phyloP scores from a whole-genome alignment of 139 green algal genomes.

The Raphidocelis subcapitata region DNA sequence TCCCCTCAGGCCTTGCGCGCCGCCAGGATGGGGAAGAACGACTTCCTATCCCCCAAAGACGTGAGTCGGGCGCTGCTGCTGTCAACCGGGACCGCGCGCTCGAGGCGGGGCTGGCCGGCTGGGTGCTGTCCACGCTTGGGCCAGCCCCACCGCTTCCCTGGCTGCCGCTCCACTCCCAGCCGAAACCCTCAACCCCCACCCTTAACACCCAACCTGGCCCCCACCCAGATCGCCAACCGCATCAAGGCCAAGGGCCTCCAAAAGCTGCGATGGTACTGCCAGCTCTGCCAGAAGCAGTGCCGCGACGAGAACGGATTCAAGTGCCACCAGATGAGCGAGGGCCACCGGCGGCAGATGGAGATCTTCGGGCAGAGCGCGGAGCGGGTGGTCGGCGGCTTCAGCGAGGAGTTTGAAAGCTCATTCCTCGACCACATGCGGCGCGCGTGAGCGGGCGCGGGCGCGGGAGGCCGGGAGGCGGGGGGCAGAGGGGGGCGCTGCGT shows the following conservation, averaged over 20 bases:
- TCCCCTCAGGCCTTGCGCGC: too few species aligned
- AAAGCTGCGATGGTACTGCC: slow-evolving; percentile 95
- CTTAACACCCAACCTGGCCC: neutral
- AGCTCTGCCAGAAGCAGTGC: slow-evolving; percentile 98
- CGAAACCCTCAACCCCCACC: neutral
- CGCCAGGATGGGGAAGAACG: slow-evolving; percentile 71
- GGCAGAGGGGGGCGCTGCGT: too few species aligned
- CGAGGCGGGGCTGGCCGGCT: neutral
- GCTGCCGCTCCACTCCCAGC: neutral
- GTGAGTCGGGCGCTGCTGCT: slow-evolving; percentile 32
- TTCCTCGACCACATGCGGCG: slow-evolving; percentile 92
- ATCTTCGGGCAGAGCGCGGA: slow-evolving; percentile 87
- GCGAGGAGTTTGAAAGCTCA: slow-evolving; percentile 81
- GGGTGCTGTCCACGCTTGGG: neutral
- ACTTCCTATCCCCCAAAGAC: slow-evolving; percentile 90
- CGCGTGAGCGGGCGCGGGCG: slow-evolving; percentile 54
- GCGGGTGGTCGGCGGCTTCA: slow-evolving; percentile 81
- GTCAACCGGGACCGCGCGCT: too few species aligned
- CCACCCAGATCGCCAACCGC: slow-evolving; percentile 85
- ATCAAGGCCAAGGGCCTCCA: slow-evolving; percentile 97
- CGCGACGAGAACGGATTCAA: slow-evolving; percentile 99
- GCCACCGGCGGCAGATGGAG: slow-evolving; percentile 83
- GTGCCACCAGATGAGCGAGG: slow-evolving; percentile 85
- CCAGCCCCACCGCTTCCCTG: neutral
- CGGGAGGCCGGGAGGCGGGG: too few species aligned